Conservation (phyloP, 2,329 filamentous ascomycete genomes). For the Atkinsonella texensis region DNA sequence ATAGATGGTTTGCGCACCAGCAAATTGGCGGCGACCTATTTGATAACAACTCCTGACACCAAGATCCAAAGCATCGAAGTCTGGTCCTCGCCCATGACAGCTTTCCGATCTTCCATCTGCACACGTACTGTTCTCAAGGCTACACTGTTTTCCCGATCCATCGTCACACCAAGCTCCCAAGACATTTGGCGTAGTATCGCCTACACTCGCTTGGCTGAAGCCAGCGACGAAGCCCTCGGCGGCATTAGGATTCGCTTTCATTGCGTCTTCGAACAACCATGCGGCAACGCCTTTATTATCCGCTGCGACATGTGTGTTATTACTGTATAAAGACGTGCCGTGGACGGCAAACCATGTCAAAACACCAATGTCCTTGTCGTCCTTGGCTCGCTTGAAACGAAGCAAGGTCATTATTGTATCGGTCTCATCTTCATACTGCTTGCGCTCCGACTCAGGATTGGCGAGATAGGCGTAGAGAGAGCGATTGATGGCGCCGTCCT, state of each 20-base stretch:
- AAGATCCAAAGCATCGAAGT: slow-evolving; percentile 54
- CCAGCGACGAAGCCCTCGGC: slow-evolving; percentile 69
- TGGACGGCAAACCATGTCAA: slow-evolving; percentile 90
- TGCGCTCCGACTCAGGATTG: slow-evolving; percentile 68
- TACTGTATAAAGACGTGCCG: slow-evolving; percentile 80
- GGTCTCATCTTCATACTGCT: slow-evolving; percentile 44
- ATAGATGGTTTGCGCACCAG: slow-evolving; percentile 38
- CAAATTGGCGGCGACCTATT: slow-evolving; percentile 61
- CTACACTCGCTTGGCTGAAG: slow-evolving; percentile 85
- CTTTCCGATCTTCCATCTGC: slow-evolving; percentile 53
- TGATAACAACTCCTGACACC: slow-evolving; percentile 65
- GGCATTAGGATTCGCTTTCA: slow-evolving; percentile 40
- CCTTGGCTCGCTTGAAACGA: slow-evolving; percentile 61
- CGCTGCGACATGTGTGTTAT: slow-evolving; percentile 84
- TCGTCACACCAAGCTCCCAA: slow-evolving; percentile 85
- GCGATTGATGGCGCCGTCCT: slow-evolving; percentile 75
- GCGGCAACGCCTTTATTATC: slow-evolving; percentile 95
- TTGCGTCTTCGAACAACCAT: slow-evolving; percentile 65
- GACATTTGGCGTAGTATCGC: slow-evolving; percentile 82
- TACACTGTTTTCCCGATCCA: slow-evolving; percentile 59
- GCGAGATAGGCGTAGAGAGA: slow-evolving; percentile 80
- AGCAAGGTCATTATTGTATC: slow-evolving; percentile 61
- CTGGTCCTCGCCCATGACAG: slow-evolving; percentile 64
- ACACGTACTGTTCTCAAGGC: slow-evolving; percentile 75
- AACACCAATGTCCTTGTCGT: slow-evolving; percentile 66